Base-by-base conservation (phyloP, 2,329 filamentous ascomycete genomes). In the Escovopsis weberi region DNA sequence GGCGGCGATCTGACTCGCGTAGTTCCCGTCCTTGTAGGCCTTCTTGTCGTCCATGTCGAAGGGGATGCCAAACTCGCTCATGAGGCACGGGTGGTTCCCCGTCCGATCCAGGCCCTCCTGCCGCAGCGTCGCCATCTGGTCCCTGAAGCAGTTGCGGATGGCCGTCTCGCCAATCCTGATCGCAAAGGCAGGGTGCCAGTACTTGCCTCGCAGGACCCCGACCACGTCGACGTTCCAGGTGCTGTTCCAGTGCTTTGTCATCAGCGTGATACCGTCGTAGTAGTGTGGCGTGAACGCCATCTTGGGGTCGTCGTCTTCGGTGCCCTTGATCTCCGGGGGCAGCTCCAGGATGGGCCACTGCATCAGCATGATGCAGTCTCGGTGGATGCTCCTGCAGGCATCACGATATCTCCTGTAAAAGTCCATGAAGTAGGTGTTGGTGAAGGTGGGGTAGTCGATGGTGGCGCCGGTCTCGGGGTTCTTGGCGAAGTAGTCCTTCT, bases 221-320 rank as follows among this genome's bases (percentile, higher is more conserved):
- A 98, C 78, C 4, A 98, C 85, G 58, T 98, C 91, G 7, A 98
- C 83, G 52, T 98, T 98, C 83, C 91, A 98, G 12, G 82, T 79
- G 34, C 88, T 82, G 57, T 96, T 98, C 91, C 91, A 98, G 60
- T 94, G 94, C 64, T 98, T 98, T 11, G 86, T 96, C 74, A 98
- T 84, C 4, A 98, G 70, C 0, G 91, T 98, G 43, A 98, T 82
- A 10, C 91, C 91, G 53, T 98, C 91, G 60, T 98, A 98, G 58
- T 85, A 98, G 62, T 98, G 91, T 2, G 88, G 86, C 9, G 91
- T 82, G 59, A 95, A 96, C 2, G 88, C 83, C 74, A 96, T 82
- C 48, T 81, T 85, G 4, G 79, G 78, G 51, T 98, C 88, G 53
- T 96, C 88, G 55, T 96, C 89, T 26, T 72, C 67, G 0, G 88